Evolutionary conservation across 768 basidiomycete species (phyloP).

Genomic region (Scleroderma citrinum): DNA sequence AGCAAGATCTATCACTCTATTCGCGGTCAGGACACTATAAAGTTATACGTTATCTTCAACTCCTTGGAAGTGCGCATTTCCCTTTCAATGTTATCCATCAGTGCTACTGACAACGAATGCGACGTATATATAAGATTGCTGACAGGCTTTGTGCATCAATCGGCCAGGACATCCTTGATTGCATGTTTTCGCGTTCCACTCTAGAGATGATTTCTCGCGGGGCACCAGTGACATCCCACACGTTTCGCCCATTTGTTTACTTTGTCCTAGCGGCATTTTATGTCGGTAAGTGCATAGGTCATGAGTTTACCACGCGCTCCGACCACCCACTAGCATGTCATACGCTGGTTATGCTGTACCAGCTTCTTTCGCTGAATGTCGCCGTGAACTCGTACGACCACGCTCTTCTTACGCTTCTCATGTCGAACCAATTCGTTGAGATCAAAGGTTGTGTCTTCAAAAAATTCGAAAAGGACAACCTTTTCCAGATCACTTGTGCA

Average conservation of each 20-base stretch:
- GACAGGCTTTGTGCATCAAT: slow-evolving; percentile 93
- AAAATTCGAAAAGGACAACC: slow-evolving; percentile 97
- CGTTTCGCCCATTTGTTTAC: slow-evolving; percentile 76
- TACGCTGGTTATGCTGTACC: slow-evolving; percentile 92
- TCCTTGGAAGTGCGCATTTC: slow-evolving; percentile 79
- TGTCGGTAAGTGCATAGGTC: slow-evolving; percentile 51
- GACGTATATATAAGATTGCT: slow-evolving; percentile 61
- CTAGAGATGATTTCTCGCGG: slow-evolving; percentile 65
- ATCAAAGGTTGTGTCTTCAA: slow-evolving; percentile 99
- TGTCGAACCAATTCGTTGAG: slow-evolving; percentile 98
- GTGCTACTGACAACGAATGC: background rate
- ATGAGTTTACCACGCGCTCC: background rate
- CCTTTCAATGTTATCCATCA: background rate
- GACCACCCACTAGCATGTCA: slow-evolving; percentile 58
- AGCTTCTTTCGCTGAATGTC: slow-evolving; percentile 90
- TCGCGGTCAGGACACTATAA: slow-evolving; percentile 96
- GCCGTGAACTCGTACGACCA: slow-evolving; percentile 98
- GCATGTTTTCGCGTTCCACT: slow-evolving; percentile 90
- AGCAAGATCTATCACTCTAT: slow-evolving; percentile 98
- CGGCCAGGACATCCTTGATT: slow-evolving; percentile 96
- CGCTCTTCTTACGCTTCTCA: slow-evolving; percentile 84
- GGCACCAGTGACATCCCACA: slow-evolving; percentile 53
- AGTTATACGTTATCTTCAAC: slow-evolving; percentile 98
- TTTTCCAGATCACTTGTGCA: slow-evolving; percentile 98
- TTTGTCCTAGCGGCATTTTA: slow-evolving; percentile 80